Conservation (phyloP, 768 basidiomycete species). For the Kwoniella bestiolae region DNA sequence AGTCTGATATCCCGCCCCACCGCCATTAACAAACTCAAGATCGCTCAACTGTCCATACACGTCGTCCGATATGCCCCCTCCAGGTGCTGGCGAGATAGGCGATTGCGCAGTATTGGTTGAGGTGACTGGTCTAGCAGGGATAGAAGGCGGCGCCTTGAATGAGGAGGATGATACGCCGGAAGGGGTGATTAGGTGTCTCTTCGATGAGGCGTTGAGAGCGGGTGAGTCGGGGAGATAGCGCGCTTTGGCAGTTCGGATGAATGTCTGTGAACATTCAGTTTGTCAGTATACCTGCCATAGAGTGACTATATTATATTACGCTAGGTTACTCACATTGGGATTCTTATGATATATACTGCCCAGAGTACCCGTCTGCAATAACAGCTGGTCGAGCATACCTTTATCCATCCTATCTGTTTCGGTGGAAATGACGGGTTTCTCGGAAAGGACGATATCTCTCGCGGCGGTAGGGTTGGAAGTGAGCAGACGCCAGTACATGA, state of each 20-base stretch:
- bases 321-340: conserved; percentile 67
- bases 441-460: conserved; percentile 83
- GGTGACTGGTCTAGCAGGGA: conserved; percentile 45
- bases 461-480: conserved; percentile 89
- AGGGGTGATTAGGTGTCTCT: conserved; percentile 57
- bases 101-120: background rate
- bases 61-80: conserved; percentile 59
- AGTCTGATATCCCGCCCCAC: conserved; percentile 60
- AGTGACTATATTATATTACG: no score
- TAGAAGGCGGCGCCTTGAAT: background rate
- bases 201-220: conserved; percentile 81
- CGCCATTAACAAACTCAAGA: conserved; percentile 44
- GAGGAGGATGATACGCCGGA: conserved; percentile 19
- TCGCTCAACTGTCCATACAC: conserved; percentile 81
- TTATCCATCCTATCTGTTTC: conserved; percentile 98
- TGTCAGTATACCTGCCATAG: no score
- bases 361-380: conserved; percentile 89
- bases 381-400: conserved; percentile 88
- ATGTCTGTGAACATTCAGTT: no score
- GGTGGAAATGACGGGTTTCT: conserved; percentile 96
- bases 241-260: conserved; percentile 86
- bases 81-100: conserved; percentile 17
- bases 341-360: conserved; percentile 98
- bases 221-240: conserved; percentile 83
- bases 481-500: conserved; percentile 99